Base-by-base conservation (phyloP, 2,329 filamentous ascomycete genomes). In the Neonectria magnoliae region DNA sequence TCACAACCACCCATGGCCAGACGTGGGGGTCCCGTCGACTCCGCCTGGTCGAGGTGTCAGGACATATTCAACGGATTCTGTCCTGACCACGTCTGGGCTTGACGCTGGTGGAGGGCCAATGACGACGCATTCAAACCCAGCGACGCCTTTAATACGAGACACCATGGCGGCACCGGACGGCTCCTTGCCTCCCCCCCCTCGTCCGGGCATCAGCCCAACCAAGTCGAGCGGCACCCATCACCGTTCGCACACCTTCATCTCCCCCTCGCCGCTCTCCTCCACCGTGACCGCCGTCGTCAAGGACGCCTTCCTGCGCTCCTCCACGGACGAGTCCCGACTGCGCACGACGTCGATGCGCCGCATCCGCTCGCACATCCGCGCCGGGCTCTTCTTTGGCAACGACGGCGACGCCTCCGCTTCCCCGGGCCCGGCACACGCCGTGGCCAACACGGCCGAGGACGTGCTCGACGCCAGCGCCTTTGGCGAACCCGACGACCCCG, bases 201-300 rank as follows among this genome's bases (percentile, higher is more conserved):
- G 71, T 60, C 66, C 75, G 18, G 62, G 69, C 9, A 65, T 70
- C 25, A 74, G 73, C 33, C 62, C 68, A 69, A 60, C 77, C 73
- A 72, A 79, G 69, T 54, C 74, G 64, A 58, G 74, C 31, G 62
- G 62, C 70, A 45, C 70, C 66, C 66, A 76, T 72, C 66, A 76
- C 70, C 67, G 77, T 70, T 65, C 81, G 29, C 83, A 82, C 33
- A 81, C 83, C 2, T 82, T 89, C 41, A 87, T 88, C 65, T 88
- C 86, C 3, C 87, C 87, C 11, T 88, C 87, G 0, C 87, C 87
- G 0, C 80, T 89, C 36, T 87, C 86, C 2, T 88, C 86, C 0
- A 88, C 87, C 1, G 84, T 89, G 41, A 87, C 82, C 18, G 85
- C 85, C 0, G 85, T 87, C 0, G 84, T 89, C 47, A 84, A 86